Conservation (phyloP, 768 basidiomycete species). For the Brasilioporus rufonigricans region DNA sequence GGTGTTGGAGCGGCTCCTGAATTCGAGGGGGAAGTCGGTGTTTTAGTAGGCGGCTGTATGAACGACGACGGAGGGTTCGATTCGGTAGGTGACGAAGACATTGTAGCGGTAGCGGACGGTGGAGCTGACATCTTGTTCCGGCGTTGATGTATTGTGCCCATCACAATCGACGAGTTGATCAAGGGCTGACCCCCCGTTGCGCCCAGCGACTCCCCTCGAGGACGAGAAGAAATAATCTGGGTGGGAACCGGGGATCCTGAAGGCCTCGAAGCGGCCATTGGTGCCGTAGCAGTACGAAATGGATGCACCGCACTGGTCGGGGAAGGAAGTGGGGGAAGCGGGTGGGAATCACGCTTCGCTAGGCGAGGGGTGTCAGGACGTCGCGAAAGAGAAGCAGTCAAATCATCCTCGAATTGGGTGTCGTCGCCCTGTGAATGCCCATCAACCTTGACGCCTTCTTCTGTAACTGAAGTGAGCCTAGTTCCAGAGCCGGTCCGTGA, state of each 20-base stretch:
- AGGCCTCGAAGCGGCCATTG: slow-evolving; percentile 29
- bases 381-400: slow-evolving; percentile 29
- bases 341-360: slow-evolving; percentile 54
- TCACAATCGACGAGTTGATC: slow-evolving; percentile 57
- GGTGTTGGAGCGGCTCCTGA: slow-evolving; percentile 37
- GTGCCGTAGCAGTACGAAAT: slow-evolving; percentile 24
- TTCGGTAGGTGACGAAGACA: slow-evolving; percentile 35
- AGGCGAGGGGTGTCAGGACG: slow-evolving; percentile 43
- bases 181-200: slow-evolving; percentile 34
- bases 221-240: slow-evolving; percentile 44
- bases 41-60: slow-evolving; percentile 29
- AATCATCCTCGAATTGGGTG: slow-evolving; percentile 30
- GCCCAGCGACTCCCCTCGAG: slow-evolving; percentile 55
- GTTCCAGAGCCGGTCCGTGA: slow-evolving; percentile 53
- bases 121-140: slow-evolving; percentile 65
- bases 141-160: slow-evolving; percentile 69
- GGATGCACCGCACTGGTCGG: slow-evolving; percentile 35
- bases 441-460: slow-evolving; percentile 49
- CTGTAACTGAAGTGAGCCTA: slow-evolving; percentile 58
- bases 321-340: slow-evolving; percentile 64
- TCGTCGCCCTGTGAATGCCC: slow-evolving; percentile 30
- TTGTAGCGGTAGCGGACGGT: slow-evolving; percentile 33
- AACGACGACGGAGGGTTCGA: slow-evolving; percentile 37
- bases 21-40: slow-evolving; percentile 40
- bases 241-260: slow-evolving; percentile 49